phyloP scores from a whole-genome alignment of 2,329 filamentous ascomycete genomes.

The Aspergillus aculeatus region DNA sequence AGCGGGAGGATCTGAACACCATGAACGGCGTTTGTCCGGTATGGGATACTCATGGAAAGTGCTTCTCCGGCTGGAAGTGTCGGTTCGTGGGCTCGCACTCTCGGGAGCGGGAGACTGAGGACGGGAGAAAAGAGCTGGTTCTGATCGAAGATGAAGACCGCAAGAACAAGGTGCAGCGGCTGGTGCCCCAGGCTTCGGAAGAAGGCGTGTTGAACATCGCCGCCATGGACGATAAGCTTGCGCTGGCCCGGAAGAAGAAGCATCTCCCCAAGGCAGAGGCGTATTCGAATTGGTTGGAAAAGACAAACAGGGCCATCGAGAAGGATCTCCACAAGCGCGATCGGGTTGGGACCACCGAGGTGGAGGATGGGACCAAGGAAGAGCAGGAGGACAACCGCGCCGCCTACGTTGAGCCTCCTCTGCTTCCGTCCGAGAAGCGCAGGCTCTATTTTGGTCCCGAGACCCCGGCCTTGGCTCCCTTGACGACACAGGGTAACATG shows the following conservation, averaged over 20 bases:
- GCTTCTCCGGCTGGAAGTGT: constrained; percentile 88
- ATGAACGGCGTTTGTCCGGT: constrained; percentile 79
- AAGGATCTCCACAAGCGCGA: constrained; percentile 51
- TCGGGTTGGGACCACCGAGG: constrained; percentile 31
- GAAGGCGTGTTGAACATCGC: constrained; percentile 75
- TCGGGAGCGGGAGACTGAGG: constrained; percentile 71
- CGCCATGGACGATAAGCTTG: constrained; percentile 66
- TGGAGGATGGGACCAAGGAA: constrained; percentile 38
- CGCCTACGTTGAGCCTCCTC: constrained; percentile 78
- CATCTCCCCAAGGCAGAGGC: constrained; percentile 70
- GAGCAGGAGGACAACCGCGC: constrained; percentile 69
- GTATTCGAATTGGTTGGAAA: constrained; percentile 75
- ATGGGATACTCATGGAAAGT: constrained; percentile 72
- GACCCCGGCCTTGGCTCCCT: constrained; percentile 86
- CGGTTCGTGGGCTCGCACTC: constrained; percentile 87
- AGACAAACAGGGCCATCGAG: constrained; percentile 53
- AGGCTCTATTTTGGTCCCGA: constrained; percentile 90
- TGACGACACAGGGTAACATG: constrained; percentile 95
- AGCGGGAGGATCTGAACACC: constrained; percentile 73
- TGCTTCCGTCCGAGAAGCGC: constrained; percentile 89
- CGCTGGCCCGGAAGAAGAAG: constrained; percentile 70
- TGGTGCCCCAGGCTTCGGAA: constrained; percentile 40
- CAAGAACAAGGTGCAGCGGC: constrained; percentile 41
- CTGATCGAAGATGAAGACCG: constrained; percentile 59
- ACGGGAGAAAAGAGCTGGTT: constrained; percentile 79